phyloP scores from a whole-genome alignment of 2,329 filamentous ascomycete species.

The Ophiosphaerella narmari region DNA sequence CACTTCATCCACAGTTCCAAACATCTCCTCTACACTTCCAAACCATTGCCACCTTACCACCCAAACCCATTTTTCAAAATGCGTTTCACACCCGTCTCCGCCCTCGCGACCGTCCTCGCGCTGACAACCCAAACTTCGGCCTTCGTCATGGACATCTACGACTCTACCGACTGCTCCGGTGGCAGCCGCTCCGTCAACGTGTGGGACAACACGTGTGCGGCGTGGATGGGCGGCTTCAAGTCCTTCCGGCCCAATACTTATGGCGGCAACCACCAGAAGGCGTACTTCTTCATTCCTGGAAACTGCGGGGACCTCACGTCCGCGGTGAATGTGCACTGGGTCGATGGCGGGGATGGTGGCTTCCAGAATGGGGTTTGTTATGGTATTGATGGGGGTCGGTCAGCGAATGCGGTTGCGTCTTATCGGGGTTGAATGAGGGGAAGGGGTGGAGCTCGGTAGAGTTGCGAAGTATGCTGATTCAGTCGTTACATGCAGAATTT shows the following conservation, averaged over 20 bases:
- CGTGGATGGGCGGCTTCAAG: not conserved
- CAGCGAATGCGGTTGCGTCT: constrained; percentile 5
- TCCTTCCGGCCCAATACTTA: constrained; percentile 3
- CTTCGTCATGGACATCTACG: constrained; percentile 6
- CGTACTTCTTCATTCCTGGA: constrained; percentile 4
- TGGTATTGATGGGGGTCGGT: not conserved
- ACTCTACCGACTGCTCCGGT: not conserved
- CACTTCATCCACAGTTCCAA: too few species aligned
- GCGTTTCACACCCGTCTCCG: not conserved
- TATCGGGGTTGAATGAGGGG: not conserved
- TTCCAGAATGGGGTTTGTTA: not conserved
- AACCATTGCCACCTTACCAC: too few species aligned
- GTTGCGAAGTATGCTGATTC: too few species aligned
- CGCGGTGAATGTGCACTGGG: not conserved
- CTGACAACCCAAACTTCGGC: not conserved
- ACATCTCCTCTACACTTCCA: too few species aligned
- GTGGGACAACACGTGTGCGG: constrained; percentile 7
- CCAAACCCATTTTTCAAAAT: constrained; percentile 3
- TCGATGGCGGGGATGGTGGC: not conserved
- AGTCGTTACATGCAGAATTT: too few species aligned
- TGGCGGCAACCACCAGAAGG: constrained; percentile 1
- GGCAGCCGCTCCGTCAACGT: constrained; percentile 1
- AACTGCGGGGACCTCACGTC: constrained; percentile 2
- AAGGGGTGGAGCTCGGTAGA: too few species aligned
- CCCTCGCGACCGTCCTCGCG: not conserved